Base-by-base conservation (phyloP, 2,329 filamentous ascomycete species). In the Escovopsis sp. region DNA sequence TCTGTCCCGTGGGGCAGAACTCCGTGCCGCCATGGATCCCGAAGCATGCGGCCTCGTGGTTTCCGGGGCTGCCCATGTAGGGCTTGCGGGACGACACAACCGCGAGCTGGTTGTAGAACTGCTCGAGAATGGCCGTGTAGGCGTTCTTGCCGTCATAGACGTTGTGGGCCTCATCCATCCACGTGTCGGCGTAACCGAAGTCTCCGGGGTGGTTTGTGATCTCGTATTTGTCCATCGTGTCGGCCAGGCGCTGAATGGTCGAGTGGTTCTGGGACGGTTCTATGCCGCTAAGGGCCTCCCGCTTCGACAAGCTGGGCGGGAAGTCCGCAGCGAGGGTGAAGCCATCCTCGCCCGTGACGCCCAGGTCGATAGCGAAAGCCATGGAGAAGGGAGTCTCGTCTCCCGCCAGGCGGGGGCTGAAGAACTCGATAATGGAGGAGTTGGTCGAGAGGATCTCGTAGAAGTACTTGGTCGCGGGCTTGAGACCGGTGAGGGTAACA, bases 361-460 rank as follows among this genome's bases (percentile, higher is more conserved):
- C 50, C 63, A 74, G 50, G 64, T 68, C 8, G 65, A 74, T 51
- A 57, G 74, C 47, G 62, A 62, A 13, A 60, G 72, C 45, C 58
- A 55, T 63, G 7, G 71, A 61, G 52, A 76, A 79, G 0, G 72
- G 60, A 0, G 67, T 71, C 40, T 57, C 64, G 56, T 78, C 72
- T 13, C 74, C 74, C 0, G 72, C 60, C 3, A 57, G 45, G 1
- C 73, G 67, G 4, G 70, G 66, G 47, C 68, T 76, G 39, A 71
- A 50, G 54, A 78, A 77, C 33, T 69, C 63, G 30, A 67, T 63
- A 8, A 71, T 58, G 4, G 52, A 71, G 0, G 72, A 72, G 55
- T 77, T 77, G 25, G 62, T 67, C 2, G 71, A 74, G 8, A 60
- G 61, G 39, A 76, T 74, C 57, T 72, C 65, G 60, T 78, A 78